Evolutionary conservation across 1,284 basidiomycete genomes (phyloP).

Genomic region (Cystobasidium sp.): DNA sequence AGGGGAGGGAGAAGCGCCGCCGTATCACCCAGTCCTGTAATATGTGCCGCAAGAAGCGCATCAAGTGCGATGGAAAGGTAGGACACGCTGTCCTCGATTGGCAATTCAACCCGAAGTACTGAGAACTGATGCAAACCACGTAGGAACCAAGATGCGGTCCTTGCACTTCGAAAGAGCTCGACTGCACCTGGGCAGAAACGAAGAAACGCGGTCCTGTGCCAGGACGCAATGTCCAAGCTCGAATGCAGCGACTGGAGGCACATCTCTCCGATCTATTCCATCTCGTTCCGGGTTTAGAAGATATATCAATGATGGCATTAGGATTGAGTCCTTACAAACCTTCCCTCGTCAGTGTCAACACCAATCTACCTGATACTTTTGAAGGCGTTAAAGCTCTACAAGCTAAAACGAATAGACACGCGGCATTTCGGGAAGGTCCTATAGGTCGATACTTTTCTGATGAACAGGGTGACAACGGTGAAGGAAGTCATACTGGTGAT

Average conservation of each 20-base stretch:
- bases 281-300: constrained; percentile 23
- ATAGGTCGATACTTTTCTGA: constrained; percentile 26
- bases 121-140: neutral
- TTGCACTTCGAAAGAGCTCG: constrained; percentile 7
- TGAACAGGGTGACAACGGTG: constrained; percentile 5
- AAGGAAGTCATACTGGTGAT: neutral
- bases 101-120: neutral
- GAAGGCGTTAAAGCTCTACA: constrained; percentile 4
- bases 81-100: constrained; percentile 7
- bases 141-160: constrained; percentile 35
- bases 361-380: constrained; percentile 12
- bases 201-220: constrained; percentile 42
- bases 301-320: constrained; percentile 28
- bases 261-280: constrained; percentile 36
- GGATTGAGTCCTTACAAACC: constrained; percentile 28
- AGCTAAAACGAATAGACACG: constrained; percentile 12
- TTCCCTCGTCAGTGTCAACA: neutral
- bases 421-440: constrained; percentile 1
- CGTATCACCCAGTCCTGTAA: constrained; percentile 41
- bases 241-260: constrained; percentile 25
- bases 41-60: constrained; percentile 43
- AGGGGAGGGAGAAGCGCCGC: constrained; percentile 33
- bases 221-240: constrained; percentile 34
- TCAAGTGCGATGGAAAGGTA: constrained; percentile 41
- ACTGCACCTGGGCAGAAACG: constrained; percentile 33